Evolutionary conservation across 2,329 filamentous ascomycete species (phyloP).

Genomic region (Xylaria sp.): DNA sequence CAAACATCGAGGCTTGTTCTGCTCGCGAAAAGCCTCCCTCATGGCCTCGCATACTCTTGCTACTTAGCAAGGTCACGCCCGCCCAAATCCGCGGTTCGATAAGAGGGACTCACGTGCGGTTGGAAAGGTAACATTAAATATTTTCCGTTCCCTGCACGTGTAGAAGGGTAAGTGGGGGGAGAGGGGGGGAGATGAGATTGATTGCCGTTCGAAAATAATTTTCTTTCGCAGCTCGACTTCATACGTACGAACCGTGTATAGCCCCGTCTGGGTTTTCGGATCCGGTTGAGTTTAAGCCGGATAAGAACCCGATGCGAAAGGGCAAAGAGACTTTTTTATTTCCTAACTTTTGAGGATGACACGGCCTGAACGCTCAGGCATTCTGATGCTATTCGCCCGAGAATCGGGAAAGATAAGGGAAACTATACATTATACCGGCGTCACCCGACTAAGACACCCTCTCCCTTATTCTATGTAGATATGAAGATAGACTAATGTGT

Average conservation of each 20-base stretch:
- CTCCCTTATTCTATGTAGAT: neutral
- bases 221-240: neutral
- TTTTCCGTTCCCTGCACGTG: slow-evolving; percentile 17
- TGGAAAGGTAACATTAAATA: slow-evolving; percentile 20
- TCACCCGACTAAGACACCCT: neutral
- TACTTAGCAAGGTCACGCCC: neutral
- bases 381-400: neutral
- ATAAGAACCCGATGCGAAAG: too few species aligned
- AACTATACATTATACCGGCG: neutral
- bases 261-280: too few species aligned
- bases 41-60: neutral
- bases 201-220: slow-evolving; percentile 1
- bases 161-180: neutral
- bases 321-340: neutral
- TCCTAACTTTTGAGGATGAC: neutral
- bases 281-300: too few species aligned
- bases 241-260: too few species aligned
- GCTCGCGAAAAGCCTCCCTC: neutral
- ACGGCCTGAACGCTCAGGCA: too few species aligned
- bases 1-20: neutral
- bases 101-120: slow-evolving; percentile 18
- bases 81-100: slow-evolving; percentile 12
- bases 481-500: neutral
- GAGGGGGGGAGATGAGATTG: neutral
- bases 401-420: slow-evolving; percentile 16